Base-by-base conservation (phyloP, 768 basidiomycete species). In the Boletellus emodensis region DNA sequence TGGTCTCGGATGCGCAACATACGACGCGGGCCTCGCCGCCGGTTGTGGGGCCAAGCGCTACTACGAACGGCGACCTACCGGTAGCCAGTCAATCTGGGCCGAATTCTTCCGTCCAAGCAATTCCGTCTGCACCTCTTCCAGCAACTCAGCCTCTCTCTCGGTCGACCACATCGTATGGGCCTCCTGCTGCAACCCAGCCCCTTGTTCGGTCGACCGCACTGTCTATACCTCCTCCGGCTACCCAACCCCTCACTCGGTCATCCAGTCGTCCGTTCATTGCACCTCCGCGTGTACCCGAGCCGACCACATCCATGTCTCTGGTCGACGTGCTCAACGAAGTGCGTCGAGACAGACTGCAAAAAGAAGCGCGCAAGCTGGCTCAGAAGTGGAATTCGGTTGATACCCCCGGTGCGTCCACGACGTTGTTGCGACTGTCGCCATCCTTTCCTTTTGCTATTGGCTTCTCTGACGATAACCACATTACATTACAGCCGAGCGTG, bases 301-400 rank as follows among this genome's bases (percentile, higher is more conserved):
- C 54, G 11, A 30, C 30, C 11, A 26, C 54, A 28, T 53, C 56
- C 3, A 49, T 59, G 52, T 52, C 64, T 0, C 43, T 66, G 13
- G 51, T 51, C 4, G 64, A 68, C 1, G 46, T 22, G 17, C 52
- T 66, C 22, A 66, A 68, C 22, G 44, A 43, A 4, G 33, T 63
- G n/a, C 57, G 65, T 10, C 50, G 40, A 26, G 35, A 40, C n/a
- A 45, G 28, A 9, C 15, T 55, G 2, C 40, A n/a, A 6, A 28
- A 26, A 20, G 46, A 34, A 32, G 47, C 49, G 40, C 48, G 47
- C 18, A 36, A 34, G 10, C 40, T 41, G 5, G 35, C 39, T 37
- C 44, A 30, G 45, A 48, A 33, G 33, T 45, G 18, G 9, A 35
- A 9, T 30, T 15, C 0, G 8, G 39, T 15, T 11, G 38, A 44